Evolutionary conservation across 108 stramenopile genomes (phyloP).

Genomic region (Chaetoceros tenuissimus): DNA sequence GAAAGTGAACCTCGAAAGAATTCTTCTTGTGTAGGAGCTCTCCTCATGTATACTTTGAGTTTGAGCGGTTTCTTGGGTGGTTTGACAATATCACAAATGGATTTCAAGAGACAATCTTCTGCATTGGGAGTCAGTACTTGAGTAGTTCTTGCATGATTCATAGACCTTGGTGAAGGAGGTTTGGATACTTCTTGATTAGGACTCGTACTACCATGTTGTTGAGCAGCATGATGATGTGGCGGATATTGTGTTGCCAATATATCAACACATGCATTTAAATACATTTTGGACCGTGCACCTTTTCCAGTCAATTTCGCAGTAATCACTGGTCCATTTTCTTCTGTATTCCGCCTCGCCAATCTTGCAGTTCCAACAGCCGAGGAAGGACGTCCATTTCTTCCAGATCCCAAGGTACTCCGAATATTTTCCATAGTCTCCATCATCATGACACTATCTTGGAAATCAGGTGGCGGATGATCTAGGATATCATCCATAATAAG

Average conservation of each 20-base stretch:
- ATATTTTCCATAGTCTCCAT: conserved; percentile 5
- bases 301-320: background rate
- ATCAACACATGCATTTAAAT: background rate
- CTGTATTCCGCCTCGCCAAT: background rate
- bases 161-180: conserved; percentile 1
- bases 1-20: conserved; percentile 72
- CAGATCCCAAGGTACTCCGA: background rate
- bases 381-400: background rate
- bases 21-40: conserved; percentile 84
- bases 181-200: conserved; percentile 9
- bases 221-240: background rate
- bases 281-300: background rate
- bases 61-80: conserved; percentile 75
- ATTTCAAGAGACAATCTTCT: conserved; percentile 43
- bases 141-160: conserved; percentile 1
- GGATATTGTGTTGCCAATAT: conserved; percentile 1
- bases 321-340: background rate
- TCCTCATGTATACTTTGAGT: conserved; percentile 64
- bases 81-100: conserved; percentile 52
- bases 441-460: conserved; percentile 14
- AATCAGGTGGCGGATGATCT: conserved; percentile 1
- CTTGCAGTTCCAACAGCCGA: no score
- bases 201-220: conserved; percentile 1
- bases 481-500: conserved; percentile 6
- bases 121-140: conserved; percentile 25